Conservation (phyloP, 2,329 filamentous ascomycete genomes). For the Fusarium sp. region DNA sequence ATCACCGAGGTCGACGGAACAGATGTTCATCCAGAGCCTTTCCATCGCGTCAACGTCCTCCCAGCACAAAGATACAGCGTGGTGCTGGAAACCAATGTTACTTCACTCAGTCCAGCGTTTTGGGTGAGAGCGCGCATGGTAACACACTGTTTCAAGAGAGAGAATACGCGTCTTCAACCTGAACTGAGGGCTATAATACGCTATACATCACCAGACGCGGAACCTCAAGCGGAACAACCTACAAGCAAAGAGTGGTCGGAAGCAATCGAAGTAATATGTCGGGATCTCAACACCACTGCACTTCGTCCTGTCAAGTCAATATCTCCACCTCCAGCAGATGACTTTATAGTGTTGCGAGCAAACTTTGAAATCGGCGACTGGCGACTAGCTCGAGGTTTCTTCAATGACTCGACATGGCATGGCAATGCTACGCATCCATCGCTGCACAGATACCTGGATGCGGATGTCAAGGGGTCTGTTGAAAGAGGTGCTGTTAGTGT, state of each 20-base stretch:
- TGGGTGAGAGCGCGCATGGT: constrained; percentile 70
- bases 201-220: constrained; percentile 30
- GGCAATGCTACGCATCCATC: constrained; percentile 51
- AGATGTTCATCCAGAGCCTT: constrained; percentile 69
- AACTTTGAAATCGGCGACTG: constrained; percentile 68
- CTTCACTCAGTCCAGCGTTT: constrained; percentile 62
- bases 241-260: constrained; percentile 63
- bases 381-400: constrained; percentile 64
- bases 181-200: constrained; percentile 49
- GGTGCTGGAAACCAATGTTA: constrained; percentile 70
- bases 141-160: constrained; percentile 52
- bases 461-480: constrained; percentile 24
- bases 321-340: constrained; percentile 52
- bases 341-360: constrained; percentile 59
- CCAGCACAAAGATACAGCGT: constrained; percentile 80
- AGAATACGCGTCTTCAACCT: constrained; percentile 47
- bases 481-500: constrained; percentile 36
- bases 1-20: constrained; percentile 79
- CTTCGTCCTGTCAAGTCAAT: constrained; percentile 55
- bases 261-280: constrained; percentile 60
- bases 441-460: constrained; percentile 51
- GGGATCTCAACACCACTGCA: constrained; percentile 63
- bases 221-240: constrained; percentile 30
- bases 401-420: constrained; percentile 65
- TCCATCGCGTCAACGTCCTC: constrained; percentile 72